phyloP scores from a whole-genome alignment of 768 basidiomycete species.

The Hygrophorus russula region DNA sequence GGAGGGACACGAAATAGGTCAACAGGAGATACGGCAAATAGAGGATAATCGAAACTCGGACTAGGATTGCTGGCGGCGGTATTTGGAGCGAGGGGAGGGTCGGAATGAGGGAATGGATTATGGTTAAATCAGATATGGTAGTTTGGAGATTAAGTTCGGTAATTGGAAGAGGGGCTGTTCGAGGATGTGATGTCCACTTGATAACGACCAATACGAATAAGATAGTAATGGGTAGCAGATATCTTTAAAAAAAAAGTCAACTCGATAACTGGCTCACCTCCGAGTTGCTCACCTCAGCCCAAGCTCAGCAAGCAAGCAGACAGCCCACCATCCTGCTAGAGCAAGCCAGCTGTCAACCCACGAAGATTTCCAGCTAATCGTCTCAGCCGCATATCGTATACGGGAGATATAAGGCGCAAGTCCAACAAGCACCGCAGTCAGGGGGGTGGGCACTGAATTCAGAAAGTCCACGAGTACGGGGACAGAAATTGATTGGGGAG shows the following conservation, averaged over 20 bases:
- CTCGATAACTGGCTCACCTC: constrained; percentile 7
- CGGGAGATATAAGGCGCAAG: constrained; percentile 44
- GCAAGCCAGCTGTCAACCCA: constrained; percentile 58
- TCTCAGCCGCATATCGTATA: constrained; percentile 31
- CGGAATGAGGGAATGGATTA: constrained; percentile 51
- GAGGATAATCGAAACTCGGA: constrained; percentile 45
- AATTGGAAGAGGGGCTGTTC: constrained; percentile 1
- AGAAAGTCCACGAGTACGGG: constrained; percentile 26
- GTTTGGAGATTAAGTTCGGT: constrained; percentile 46
- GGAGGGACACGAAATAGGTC: constrained; percentile 51
- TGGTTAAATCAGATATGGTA: constrained; percentile 53
- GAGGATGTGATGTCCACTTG: constrained; percentile 13
- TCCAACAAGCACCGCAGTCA: constrained; percentile 49
- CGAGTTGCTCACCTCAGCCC: constrained; percentile 34
- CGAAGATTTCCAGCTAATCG: constrained; percentile 44
- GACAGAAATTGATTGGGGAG: background rate
- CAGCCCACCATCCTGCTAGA: constrained; percentile 66
- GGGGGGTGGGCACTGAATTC: constrained; percentile 46
- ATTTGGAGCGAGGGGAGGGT: constrained; percentile 20
- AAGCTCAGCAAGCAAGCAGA: constrained; percentile 49
- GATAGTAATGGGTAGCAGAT: constrained; percentile 43
- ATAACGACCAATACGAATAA: constrained; percentile 26
- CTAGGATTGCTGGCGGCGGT: constrained; percentile 21
- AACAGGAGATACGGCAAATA: constrained; percentile 60
- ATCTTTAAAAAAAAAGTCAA: constrained; percentile 23